Evolutionary conservation across 805 yeast genomes (phyloP).

Genomic region (Yarrowia hollandica): DNA sequence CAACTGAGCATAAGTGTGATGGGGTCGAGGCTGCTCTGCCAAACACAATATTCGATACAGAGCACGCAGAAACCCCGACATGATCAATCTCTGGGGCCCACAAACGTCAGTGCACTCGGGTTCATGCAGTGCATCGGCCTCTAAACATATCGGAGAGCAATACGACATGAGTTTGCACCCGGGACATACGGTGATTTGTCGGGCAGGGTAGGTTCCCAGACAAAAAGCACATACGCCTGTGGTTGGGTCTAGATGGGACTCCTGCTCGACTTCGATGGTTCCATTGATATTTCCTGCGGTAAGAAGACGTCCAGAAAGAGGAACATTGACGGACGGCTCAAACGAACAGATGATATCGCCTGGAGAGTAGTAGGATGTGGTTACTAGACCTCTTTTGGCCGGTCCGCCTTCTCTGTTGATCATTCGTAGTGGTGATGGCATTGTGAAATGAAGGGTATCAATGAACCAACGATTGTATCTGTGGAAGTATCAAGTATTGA

Average conservation of each 20-base stretch:
- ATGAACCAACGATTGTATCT: too few relatives aligned
- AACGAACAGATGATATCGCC: conserved; percentile 17
- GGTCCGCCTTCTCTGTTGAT: not conserved
- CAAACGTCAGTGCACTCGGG: not conserved
- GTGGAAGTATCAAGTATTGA: too few relatives aligned
- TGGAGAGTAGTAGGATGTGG: not conserved
- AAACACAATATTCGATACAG: not conserved
- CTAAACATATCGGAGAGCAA: not conserved
- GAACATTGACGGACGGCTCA: not conserved
- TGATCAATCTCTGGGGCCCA: not conserved
- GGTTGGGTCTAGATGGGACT: not conserved
- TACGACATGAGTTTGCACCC: conserved; percentile 15
- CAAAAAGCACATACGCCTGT: not conserved
- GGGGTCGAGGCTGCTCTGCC: not conserved
- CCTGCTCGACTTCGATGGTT: conserved; percentile 15
- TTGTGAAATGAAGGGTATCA: not conserved
- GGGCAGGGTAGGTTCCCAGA: not conserved
- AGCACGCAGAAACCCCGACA: conserved; percentile 9
- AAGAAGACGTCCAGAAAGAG: conserved; percentile 10
- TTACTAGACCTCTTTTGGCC: conserved; percentile 2
- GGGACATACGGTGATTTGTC: not conserved
- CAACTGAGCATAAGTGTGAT: not conserved
- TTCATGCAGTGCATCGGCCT: not conserved
- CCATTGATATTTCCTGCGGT: not conserved
- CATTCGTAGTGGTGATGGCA: not conserved